Conservation (phyloP, 73 alveolate genomes). For the Paramecium biaurelia region DNA sequence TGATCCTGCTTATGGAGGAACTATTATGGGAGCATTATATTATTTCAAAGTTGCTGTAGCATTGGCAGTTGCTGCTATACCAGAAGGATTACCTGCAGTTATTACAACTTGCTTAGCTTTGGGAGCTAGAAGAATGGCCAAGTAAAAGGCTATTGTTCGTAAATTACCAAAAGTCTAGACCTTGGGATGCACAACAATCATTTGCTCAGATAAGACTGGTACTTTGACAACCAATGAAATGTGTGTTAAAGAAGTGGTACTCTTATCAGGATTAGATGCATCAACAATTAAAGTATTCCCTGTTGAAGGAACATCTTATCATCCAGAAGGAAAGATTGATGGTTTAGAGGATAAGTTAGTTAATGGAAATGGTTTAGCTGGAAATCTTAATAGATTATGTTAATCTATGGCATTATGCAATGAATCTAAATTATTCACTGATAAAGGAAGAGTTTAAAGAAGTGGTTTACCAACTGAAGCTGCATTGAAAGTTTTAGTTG, state of each 20-base stretch:
- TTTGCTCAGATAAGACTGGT: slow-evolving; percentile 98
- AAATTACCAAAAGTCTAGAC: slow-evolving; percentile 73
- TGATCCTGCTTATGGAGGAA: slow-evolving; percentile 60
- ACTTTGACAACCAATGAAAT: slow-evolving; percentile 92
- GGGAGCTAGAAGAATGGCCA: slow-evolving; percentile 85
- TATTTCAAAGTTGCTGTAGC: slow-evolving; percentile 98
- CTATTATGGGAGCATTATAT: slow-evolving; percentile 90
- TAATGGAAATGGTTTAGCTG: not conserved
- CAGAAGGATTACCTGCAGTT: slow-evolving; percentile 99
- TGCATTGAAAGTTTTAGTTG: slow-evolving; percentile 92
- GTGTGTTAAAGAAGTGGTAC: slow-evolving; percentile 77
- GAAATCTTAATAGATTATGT: not conserved
- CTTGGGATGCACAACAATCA: slow-evolving; percentile 96
- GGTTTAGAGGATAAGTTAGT: not conserved
- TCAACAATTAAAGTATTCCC: slow-evolving; percentile 50
- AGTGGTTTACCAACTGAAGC: slow-evolving; percentile 71
- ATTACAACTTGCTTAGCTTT: slow-evolving; percentile 97
- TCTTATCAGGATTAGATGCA: slow-evolving; percentile 55
- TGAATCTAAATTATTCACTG: slow-evolving; percentile 56
- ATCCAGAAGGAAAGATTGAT: slow-evolving; percentile 77
- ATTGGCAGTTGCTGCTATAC: slow-evolving; percentile 99
- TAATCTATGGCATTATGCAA: slow-evolving; percentile 52
- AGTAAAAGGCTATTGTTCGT: slow-evolving; percentile 62
- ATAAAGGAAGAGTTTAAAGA: slow-evolving; percentile 62
- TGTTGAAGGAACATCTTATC: slow-evolving; percentile 77